Evolutionary conservation across 2,329 filamentous ascomycete species (phyloP).

Genomic region (Verticillium albo-atrum): DNA sequence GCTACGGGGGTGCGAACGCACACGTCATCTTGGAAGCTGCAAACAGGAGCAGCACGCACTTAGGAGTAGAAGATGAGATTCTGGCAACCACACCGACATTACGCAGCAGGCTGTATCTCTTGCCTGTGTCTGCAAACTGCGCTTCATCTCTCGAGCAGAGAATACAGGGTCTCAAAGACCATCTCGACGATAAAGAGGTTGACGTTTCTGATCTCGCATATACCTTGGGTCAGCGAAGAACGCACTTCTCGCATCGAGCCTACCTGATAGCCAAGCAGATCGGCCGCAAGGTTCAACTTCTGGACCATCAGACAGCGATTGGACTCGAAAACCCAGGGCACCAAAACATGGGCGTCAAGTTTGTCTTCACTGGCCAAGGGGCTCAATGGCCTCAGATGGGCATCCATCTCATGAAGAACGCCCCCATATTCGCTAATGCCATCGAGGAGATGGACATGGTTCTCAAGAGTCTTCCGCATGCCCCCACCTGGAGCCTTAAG

Average conservation of each 20-base stretch:
- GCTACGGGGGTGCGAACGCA: conserved; percentile 4
- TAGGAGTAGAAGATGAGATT: too few species aligned
- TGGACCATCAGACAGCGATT: background rate
- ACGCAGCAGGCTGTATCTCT: too few species aligned
- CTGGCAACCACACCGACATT: too few species aligned
- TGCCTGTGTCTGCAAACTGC: too few species aligned
- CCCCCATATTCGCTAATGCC: background rate
- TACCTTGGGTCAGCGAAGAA: too few species aligned
- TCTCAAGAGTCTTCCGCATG: background rate
- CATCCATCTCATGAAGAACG: conserved; percentile 5
- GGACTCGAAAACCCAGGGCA: too few species aligned
- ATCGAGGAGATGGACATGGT: conserved; percentile 9
- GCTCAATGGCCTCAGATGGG: conserved; percentile 18
- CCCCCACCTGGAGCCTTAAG: conserved; percentile 2
- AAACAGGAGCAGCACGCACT: background rate
- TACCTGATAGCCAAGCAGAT: too few species aligned
- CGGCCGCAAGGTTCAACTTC: background rate
- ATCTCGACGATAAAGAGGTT: too few species aligned
- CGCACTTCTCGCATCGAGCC: too few species aligned
- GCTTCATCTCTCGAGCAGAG: too few species aligned
- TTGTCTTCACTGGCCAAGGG: conserved; percentile 19
- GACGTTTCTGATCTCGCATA: too few species aligned
- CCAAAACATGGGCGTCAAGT: background rate
- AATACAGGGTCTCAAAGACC: too few species aligned
- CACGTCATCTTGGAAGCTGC: conserved; percentile 6